Evolutionary conservation across 768 basidiomycete species (phyloP).

Genomic region (Tubosaeta sp.): DNA sequence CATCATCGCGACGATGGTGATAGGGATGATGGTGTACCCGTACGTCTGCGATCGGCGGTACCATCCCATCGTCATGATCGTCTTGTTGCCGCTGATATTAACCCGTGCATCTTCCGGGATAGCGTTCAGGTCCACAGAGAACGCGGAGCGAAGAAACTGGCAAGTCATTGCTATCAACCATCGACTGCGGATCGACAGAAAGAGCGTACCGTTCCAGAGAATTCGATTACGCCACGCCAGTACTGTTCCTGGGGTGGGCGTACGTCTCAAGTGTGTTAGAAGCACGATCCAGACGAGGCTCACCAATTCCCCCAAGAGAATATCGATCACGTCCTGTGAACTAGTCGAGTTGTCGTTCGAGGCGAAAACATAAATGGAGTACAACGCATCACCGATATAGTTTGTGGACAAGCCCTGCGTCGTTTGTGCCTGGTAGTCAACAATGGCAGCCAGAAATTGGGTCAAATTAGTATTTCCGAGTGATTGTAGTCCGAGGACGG

Average conservation of each 20-base stretch:
- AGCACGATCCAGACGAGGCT: background rate
- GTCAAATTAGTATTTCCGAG: background rate
- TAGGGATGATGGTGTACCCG: conserved; percentile 1
- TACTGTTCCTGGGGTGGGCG: background rate
- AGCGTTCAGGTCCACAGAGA: background rate
- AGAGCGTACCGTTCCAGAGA: background rate
- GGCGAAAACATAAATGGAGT: conserved; percentile 1
- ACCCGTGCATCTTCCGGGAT: background rate
- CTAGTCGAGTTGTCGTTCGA: background rate
- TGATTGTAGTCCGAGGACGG: background rate
- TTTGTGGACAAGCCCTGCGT: conserved; percentile 14
- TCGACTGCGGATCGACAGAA: background rate
- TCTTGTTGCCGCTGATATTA: background rate
- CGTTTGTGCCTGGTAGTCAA: conserved; percentile 3
- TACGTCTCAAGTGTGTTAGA: background rate
- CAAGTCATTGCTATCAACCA: background rate
- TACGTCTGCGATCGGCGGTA: background rate
- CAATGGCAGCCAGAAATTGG: background rate
- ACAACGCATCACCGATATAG: conserved; percentile 17
- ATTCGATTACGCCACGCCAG: conserved; percentile 2
- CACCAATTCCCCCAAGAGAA: background rate
- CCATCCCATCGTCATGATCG: conserved; percentile 1
- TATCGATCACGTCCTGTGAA: background rate
- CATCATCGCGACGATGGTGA: background rate
- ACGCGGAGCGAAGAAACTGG: background rate